Percentiles rank a stretch among this genome's conserved stretches.
phyloP scores from a whole-genome alignment of 176 grass and related monocot genomes.

The Triticum turgidum region DNA sequence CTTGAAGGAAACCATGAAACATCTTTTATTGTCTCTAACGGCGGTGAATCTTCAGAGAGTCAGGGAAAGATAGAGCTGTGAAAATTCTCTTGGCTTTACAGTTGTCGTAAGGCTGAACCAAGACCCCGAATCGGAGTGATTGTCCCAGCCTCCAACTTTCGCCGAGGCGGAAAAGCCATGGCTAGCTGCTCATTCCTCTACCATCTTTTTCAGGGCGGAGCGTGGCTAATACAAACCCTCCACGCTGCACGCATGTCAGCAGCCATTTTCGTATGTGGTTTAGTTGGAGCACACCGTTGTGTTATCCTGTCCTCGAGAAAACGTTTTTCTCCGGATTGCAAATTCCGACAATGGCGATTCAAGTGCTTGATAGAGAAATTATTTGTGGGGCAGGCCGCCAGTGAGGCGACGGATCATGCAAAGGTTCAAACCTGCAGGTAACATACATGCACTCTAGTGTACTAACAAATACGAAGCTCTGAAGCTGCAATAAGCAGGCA shows the following conservation, averaged over 20 bases:
- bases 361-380: constrained; percentile 11
- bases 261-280: not conserved
- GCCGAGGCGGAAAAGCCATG: constrained; percentile 25
- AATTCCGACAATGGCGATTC: not conserved
- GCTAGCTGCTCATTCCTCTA: not conserved
- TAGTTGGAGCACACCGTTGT: not conserved
- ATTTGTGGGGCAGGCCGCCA: constrained; percentile 6
- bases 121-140: not conserved
- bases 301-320: not conserved
- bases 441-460: not conserved
- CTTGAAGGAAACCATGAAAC: constrained; percentile 2
- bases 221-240: not conserved
- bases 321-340: not conserved
- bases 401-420: not conserved
- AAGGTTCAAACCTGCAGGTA: not conserved
- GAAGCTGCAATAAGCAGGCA: constrained; percentile 16
- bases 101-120: not conserved
- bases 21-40: not conserved
- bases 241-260: not conserved
- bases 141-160: not conserved
- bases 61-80: constrained; percentile 24
- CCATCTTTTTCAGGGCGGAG: constrained; percentile 8
- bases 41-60: constrained; percentile 13
- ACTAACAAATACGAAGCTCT: not conserved
- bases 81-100: constrained; percentile 2